phyloP scores from a whole-genome alignment of 208 protist genomes.

The Leishmania lainsoni region DNA sequence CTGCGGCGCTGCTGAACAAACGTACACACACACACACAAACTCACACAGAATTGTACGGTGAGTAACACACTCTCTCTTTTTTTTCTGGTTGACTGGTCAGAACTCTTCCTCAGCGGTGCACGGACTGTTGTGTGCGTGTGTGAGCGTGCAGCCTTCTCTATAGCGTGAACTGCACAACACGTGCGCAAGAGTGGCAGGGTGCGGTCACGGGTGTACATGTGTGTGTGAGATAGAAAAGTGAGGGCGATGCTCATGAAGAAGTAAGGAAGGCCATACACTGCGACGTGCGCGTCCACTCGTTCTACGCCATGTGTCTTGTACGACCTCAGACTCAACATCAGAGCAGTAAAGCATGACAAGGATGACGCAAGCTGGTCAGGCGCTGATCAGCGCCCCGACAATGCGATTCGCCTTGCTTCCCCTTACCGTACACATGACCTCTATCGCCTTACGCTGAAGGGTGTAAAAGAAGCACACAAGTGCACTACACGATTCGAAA shows the following conservation, averaged over 20 bases:
- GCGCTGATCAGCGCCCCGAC: neutral
- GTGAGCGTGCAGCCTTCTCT: neutral
- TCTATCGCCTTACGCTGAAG: neutral
- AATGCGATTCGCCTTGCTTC: neutral
- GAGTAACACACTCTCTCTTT: no score
- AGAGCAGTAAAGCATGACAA: neutral
- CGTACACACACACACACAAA: no score
- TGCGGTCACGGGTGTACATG: neutral
- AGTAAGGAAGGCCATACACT: neutral
- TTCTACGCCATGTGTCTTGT: neutral
- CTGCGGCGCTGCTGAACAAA: neutral
- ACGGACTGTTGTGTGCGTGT: neutral
- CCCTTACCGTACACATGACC: neutral
- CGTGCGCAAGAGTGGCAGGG: neutral
- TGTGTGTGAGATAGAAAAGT: neutral
- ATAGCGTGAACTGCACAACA: neutral
- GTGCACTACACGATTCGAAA: neutral
- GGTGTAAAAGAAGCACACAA: neutral
- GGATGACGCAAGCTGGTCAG: neutral
- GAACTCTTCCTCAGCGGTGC: neutral
- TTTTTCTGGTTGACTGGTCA: no score
- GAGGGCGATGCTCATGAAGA: neutral
- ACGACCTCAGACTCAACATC: neutral
- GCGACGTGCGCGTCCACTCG: neutral
- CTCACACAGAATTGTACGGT: no score